Evolutionary conservation across 2,329 filamentous ascomycete genomes (phyloP).

Genomic region (Pestalotiopsis sp.): DNA sequence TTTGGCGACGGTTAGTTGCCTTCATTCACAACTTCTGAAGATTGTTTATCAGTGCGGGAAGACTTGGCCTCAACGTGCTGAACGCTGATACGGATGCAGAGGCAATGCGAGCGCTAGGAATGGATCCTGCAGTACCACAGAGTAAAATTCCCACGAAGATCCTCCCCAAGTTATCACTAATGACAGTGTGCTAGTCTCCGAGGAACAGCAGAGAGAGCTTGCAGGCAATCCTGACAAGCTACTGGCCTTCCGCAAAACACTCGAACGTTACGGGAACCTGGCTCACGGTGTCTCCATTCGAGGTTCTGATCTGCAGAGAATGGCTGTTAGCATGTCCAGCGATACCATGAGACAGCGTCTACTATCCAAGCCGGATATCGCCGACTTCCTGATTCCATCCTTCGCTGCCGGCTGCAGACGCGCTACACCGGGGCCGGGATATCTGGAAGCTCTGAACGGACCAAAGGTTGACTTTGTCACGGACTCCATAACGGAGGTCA

Average conservation of each 20-base stretch:
- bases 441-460: conserved; percentile 44
- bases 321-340: conserved; percentile 31
- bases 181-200: conserved; percentile 33
- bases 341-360: conserved; percentile 43
- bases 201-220: conserved; percentile 40
- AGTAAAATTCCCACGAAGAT: conserved; percentile 33
- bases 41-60: too few species aligned
- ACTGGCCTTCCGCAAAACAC: conserved; percentile 43
- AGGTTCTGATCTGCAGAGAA: conserved; percentile 39
- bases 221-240: conserved; percentile 38
- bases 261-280: conserved; percentile 44
- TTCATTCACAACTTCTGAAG: neutral
- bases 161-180: too few species aligned
- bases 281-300: conserved; percentile 43
- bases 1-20: conserved; percentile 42
- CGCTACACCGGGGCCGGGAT: conserved; percentile 47
- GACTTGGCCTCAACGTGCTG: too few species aligned
- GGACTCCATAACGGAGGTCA: conserved; percentile 35
- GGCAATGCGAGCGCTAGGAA: neutral
- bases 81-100: neutral
- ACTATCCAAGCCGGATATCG: conserved; percentile 44
- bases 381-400: conserved; percentile 42
- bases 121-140: conserved; percentile 30
- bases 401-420: conserved; percentile 47
- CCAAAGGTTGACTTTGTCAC: conserved; percentile 43